Evolutionary conservation across 805 yeast species (phyloP).

Genomic region (Candida awuae): DNA sequence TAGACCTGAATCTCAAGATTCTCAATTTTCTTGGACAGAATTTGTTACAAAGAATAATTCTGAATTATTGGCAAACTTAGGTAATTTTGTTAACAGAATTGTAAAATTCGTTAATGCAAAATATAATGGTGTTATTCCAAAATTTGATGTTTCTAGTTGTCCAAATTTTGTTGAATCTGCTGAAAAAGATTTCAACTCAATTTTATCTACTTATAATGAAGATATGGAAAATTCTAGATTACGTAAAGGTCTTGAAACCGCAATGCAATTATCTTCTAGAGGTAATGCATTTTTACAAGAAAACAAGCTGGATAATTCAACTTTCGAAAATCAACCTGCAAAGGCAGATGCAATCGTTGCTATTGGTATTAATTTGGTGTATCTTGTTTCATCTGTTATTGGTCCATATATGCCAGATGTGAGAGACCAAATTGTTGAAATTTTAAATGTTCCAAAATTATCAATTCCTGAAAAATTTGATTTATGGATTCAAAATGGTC

Average conservation of each 20-base stretch:
- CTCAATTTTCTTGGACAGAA: slow-evolving; percentile 96
- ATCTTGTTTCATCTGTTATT: slow-evolving; percentile 73
- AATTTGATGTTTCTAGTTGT: slow-evolving; percentile 41
- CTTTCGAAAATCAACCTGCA: slow-evolving; percentile 67
- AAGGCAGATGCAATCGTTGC: slow-evolving; percentile 89
- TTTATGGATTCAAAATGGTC: slow-evolving; percentile 65
- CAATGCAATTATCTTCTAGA: slow-evolving; percentile 84
- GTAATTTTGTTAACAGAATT: slow-evolving; percentile 92
- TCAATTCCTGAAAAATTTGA: slow-evolving; percentile 71
- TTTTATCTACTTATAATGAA: slow-evolving; percentile 53
- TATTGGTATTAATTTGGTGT: slow-evolving; percentile 81
- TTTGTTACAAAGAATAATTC: slow-evolving; percentile 90
- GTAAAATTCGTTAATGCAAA: slow-evolving; percentile 85
- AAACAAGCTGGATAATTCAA: slow-evolving; percentile 83
- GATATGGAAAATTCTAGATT: slow-evolving; percentile 74
- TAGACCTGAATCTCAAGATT: slow-evolving; percentile 92
- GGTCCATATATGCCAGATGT: slow-evolving; percentile 90
- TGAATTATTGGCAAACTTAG: slow-evolving; percentile 90
- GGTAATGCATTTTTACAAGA: slow-evolving; percentile 96
- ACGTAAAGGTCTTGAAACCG: slow-evolving; percentile 84
- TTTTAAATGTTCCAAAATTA: slow-evolving; percentile 75
- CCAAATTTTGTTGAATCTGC: slow-evolving; percentile 40
- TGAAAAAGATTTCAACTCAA: slow-evolving; percentile 47
- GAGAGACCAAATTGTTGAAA: slow-evolving; percentile 57
- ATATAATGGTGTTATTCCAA: slow-evolving; percentile 84